Conservation (phyloP, 345 rosid species). For the Euphorbia lathyris region DNA sequence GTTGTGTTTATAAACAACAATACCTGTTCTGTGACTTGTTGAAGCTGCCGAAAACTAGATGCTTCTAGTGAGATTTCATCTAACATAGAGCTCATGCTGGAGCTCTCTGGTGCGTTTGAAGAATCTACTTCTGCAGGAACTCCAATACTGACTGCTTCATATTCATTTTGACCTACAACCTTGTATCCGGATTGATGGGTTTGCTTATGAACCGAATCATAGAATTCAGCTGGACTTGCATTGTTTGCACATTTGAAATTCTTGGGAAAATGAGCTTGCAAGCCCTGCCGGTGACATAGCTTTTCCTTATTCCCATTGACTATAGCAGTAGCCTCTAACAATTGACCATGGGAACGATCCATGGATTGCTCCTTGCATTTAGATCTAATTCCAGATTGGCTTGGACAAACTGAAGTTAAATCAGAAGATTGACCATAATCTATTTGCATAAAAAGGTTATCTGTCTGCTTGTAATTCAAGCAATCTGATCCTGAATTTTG, state of each 20-base stretch:
- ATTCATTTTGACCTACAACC: constrained; percentile 40
- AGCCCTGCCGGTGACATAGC: constrained; percentile 25
- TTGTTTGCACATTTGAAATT: constrained; percentile 33
- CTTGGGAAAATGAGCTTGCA: constrained; percentile 27
- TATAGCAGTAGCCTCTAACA: constrained; percentile 33
- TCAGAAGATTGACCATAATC: constrained; percentile 39
- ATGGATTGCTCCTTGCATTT: constrained; percentile 45
- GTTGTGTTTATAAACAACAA: neutral
- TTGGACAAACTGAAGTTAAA: constrained; percentile 47
- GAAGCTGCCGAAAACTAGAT: constrained; percentile 82
- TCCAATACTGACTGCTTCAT: constrained; percentile 34
- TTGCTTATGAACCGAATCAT: constrained; percentile 43
- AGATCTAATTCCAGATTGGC: constrained; percentile 46
- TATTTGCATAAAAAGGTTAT: constrained; percentile 24
- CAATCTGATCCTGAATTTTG: constrained; percentile 30
- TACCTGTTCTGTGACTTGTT: constrained; percentile 76
- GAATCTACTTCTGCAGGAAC: constrained; percentile 43
- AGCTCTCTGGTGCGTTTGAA: constrained; percentile 54
- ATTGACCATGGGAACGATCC: constrained; percentile 41
- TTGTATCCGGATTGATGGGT: constrained; percentile 30
- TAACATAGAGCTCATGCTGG: constrained; percentile 55
- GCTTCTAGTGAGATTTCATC: constrained; percentile 74
- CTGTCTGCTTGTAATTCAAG: constrained; percentile 23
- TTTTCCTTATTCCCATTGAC: constrained; percentile 31
- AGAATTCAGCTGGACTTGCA: constrained; percentile 35